Evolutionary conservation across 768 basidiomycete genomes (phyloP).

Genomic region (Strobilomyces confusus): DNA sequence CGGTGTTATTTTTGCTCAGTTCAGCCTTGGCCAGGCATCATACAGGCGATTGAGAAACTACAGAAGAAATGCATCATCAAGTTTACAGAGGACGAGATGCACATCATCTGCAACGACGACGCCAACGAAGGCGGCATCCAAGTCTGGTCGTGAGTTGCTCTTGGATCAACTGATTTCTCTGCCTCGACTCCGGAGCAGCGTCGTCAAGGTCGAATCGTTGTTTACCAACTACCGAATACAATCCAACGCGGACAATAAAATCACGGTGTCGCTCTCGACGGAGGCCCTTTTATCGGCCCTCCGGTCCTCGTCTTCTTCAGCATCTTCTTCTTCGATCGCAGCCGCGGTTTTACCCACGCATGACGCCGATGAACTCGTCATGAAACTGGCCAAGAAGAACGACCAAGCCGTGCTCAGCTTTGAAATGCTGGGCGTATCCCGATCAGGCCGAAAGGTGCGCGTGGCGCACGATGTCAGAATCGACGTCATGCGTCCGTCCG

Average conservation of each 20-base stretch:
- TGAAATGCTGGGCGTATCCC: constrained; percentile 63
- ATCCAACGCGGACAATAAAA: constrained; percentile 80
- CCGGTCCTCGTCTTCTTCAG: constrained; percentile 54
- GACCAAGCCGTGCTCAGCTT: constrained; percentile 74
- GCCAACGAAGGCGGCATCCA: constrained; percentile 81
- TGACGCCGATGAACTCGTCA: constrained; percentile 62
- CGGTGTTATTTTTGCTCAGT: background rate
- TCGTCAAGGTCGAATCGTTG: constrained; percentile 62
- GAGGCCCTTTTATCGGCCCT: constrained; percentile 75
- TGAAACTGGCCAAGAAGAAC: constrained; percentile 87
- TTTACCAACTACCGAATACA: constrained; percentile 81
- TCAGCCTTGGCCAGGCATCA: constrained; percentile 49
- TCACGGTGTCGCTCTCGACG: constrained; percentile 66
- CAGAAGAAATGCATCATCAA: constrained; percentile 83
- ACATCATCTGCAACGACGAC: constrained; percentile 80
- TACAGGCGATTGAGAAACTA: constrained; percentile 78
- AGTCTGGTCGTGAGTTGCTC: constrained; percentile 66
- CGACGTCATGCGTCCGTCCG: constrained; percentile 71
- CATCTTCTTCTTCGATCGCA: constrained; percentile 36
- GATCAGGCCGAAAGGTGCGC: constrained; percentile 58
- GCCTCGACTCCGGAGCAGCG: constrained; percentile 33
- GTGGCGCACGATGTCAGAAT: constrained; percentile 81
- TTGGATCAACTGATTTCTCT: constrained; percentile 29
- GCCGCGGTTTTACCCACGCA: constrained; percentile 32
- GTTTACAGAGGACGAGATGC: constrained; percentile 69